Conservation (phyloP, 805 yeast species). For the Zygoascus bituminiphila region DNA sequence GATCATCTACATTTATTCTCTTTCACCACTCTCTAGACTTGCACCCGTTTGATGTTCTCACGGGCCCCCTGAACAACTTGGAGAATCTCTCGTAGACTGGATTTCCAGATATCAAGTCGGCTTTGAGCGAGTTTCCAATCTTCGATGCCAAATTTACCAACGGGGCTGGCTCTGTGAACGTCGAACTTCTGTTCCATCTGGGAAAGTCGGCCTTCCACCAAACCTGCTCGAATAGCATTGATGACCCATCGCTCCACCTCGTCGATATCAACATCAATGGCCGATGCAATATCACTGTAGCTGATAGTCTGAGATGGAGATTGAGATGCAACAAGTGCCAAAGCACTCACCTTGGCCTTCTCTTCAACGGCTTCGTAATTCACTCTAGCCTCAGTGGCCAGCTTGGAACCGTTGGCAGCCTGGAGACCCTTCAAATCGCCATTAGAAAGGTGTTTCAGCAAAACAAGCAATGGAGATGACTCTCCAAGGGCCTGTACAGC, state of each 20-base stretch:
- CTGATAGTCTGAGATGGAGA: constrained; percentile 17
- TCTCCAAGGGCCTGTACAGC: constrained; percentile 25
- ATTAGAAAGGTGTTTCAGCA: constrained; percentile 23
- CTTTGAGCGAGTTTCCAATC: constrained; percentile 32
- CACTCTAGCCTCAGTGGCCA: constrained; percentile 7
- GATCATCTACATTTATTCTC: too few species aligned
- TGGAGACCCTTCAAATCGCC: constrained; percentile 25
- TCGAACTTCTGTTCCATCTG: constrained; percentile 31
- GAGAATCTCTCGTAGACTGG: constrained; percentile 25
- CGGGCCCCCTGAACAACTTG: constrained; percentile 25
- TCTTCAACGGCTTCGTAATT: constrained; percentile 12
- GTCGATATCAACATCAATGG: constrained; percentile 24
- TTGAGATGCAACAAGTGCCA: constrained; percentile 22
- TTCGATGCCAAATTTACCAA: constrained; percentile 30
- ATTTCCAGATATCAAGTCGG: constrained; percentile 31
- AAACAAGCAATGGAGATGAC: constrained; percentile 14
- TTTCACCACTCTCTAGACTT: constrained; percentile 2
- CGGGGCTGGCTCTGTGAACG: constrained; percentile 30
- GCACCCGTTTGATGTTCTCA: constrained; percentile 20
- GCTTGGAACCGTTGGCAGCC: constrained; percentile 8
- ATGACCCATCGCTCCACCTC: constrained; percentile 34
- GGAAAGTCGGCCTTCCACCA: constrained; percentile 36
- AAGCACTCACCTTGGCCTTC: constrained; percentile 26
- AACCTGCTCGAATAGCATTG: constrained; percentile 35
- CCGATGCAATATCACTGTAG: constrained; percentile 28